These are phyloP conservation scores for Sutorius australiensis DNA, from an alignment of 768 basidiomycete genomes.

Conservation along the genomic window DNA sequence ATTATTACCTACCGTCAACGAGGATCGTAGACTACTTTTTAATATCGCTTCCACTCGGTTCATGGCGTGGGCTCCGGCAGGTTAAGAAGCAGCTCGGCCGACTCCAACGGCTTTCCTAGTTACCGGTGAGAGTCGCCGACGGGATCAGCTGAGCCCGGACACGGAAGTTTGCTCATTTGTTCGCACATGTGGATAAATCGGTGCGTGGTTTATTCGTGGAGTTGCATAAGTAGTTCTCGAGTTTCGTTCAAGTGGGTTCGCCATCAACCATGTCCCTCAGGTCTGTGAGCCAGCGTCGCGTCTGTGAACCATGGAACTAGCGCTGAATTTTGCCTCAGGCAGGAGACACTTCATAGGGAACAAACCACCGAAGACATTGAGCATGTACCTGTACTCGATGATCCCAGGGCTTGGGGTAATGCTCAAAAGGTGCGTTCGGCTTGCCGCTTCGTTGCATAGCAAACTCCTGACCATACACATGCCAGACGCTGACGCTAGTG, in stretches of 20 bases:
- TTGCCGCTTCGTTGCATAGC: too few species aligned
- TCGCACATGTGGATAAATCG: background rate
- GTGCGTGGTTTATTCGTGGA: conserved; percentile 2
- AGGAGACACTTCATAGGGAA: background rate
- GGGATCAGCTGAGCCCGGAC: background rate
- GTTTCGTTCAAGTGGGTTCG: background rate
- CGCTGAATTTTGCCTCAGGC: conserved; percentile 1
- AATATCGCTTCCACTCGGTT: background rate
- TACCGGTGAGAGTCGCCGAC: conserved; percentile 8
- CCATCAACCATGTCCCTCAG: conserved; percentile 8
- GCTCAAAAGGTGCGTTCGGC: conserved; percentile 45
- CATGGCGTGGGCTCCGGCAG: background rate
- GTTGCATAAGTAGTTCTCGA: background rate
- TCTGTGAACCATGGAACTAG: background rate
- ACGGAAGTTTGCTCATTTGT: background rate
- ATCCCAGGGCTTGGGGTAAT: conserved; percentile 57
- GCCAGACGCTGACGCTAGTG: conserved; percentile 21
- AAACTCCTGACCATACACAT: background rate
- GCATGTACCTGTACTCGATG: conserved; percentile 45
- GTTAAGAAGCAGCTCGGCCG: background rate
- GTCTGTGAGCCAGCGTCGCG: conserved; percentile 1
- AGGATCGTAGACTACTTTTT: background rate
- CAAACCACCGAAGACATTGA: conserved; percentile 29
- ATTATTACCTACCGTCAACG: too few species aligned
- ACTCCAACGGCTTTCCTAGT: background rate